Conservation (phyloP, 1,284 basidiomycete species). For the Mycena sp. region DNA sequence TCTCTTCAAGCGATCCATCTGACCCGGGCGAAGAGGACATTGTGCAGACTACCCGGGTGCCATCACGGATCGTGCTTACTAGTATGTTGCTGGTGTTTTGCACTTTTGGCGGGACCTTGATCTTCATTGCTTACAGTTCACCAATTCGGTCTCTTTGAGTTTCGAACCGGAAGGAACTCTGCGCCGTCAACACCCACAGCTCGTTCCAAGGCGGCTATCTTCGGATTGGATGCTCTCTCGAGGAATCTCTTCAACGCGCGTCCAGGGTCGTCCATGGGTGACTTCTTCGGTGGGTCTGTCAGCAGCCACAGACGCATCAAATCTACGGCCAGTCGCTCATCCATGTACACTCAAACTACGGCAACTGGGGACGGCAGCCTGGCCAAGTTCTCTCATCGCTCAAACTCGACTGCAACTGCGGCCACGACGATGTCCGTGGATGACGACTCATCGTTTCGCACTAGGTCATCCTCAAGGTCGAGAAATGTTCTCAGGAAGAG, state of each 20-base stretch:
- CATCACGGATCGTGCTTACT: constrained; percentile 78
- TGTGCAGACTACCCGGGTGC: constrained; percentile 79
- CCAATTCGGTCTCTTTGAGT: constrained; percentile 87
- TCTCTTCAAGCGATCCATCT: constrained; percentile 74
- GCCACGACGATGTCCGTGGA: constrained; percentile 51
- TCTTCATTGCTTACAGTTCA: constrained; percentile 66
- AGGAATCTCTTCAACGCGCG: constrained; percentile 76
- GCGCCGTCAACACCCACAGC: constrained; percentile 83
- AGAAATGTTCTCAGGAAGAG: constrained; percentile 66
- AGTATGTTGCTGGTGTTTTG: constrained; percentile 63
- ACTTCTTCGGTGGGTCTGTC: constrained; percentile 76
- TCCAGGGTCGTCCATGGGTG: constrained; percentile 67
- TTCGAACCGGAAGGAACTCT: constrained; percentile 79
- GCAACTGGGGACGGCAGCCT: constrained; percentile 70
- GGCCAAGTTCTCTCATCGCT: constrained; percentile 74
- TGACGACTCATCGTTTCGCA: constrained; percentile 63
- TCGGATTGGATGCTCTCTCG: constrained; percentile 86
- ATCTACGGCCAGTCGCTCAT: constrained; percentile 75
- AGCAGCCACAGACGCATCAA: constrained; percentile 70
- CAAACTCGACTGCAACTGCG: constrained; percentile 70
- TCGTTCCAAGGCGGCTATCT: constrained; percentile 81
- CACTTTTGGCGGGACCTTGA: constrained; percentile 4
- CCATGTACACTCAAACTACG: constrained; percentile 70
- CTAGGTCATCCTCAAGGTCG: constrained; percentile 57
- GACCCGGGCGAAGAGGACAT: constrained; percentile 84